Base-by-base conservation (phyloP, 2,329 filamentous ascomycete genomes). In the Botrytis hyacinthi region DNA sequence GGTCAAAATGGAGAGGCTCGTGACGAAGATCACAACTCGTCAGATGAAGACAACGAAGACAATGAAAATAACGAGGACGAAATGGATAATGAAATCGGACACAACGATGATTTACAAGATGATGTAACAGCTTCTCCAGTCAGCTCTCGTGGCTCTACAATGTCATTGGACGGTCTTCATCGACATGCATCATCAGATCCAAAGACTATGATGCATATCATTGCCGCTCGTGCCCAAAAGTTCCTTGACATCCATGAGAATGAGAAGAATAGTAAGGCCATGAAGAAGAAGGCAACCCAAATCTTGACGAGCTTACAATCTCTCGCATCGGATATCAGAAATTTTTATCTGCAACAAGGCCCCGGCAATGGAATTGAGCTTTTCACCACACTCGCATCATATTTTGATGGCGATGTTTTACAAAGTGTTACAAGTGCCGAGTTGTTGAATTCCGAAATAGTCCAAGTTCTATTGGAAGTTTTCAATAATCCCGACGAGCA, bases 361-460 rank as follows among this genome's bases (percentile, higher is more conserved):
- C 81, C 86, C 1, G 83, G 83, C 9, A 85, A 88, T 59, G 93
- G 92, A 18, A 84, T 86, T 46, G 84, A 86, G 3, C 85, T 97
- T 0, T 98, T 98, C 82, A 85, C 86, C 46, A 89, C 87, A 69
- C 84, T 99, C 73, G 93, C 94, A 0, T 87, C 88, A 4, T 95
- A 96, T 80, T 99, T 99, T 78, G 92, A 97, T 79, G 91, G 92
- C 0, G 93, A 98, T 82, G 92, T 96, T 1, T 83, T 97, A 71
- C 93, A 97, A 80, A 97, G 94, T 81, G 95, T 98, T 71, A 99
- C 96, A 0, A 99, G 96, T 82, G 95, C 95, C 66, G 96, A 99
- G 81, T 85, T 99, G 46, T 88, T 98, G 70, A 94, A 93, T 44
- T 98, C 96, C 2, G 93, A 94, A 29, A 89, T 99, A 72, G 95